Base-by-base conservation (phyloP, 164 flowering plant genomes). In the Hamamelis virginiana region DNA sequence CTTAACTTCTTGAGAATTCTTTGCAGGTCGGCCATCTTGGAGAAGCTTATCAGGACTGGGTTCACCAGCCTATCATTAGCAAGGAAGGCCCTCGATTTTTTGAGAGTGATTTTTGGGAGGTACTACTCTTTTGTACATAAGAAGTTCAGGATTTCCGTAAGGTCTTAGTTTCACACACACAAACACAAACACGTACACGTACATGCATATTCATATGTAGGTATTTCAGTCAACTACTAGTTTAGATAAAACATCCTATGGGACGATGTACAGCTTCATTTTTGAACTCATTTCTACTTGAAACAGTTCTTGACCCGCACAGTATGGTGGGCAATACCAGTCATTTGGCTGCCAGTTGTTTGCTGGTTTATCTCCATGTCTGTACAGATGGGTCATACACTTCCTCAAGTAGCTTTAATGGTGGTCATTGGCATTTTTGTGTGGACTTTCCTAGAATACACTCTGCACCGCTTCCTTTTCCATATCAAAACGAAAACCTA, bases 1-100 rank as follows among this genome's bases (percentile, higher is more conserved):
- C 9, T 46, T 53, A 47, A 62, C 13, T 23, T 58, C n/a, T 53
- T 56, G 27, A 23, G 50, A 68, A n/a, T 59, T 28, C 50, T 69
- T 73, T 26, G 48, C 77, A 95, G 99, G 99, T 95, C 74, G 99
- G 99, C 59, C 91, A 95, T 82, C 97, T 95, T 75, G 99, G 98
- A 72, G 96, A 89, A 78, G 78, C 71, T 59, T 95, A 95, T 69
- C 85, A 95, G 68, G 94, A 95, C 59, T 95, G 99, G 99, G 90
- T 91, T 82, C 97, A 95, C 79, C 94, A 91, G 72, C 97, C 99
- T 67, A 92, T 95, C 67, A 90, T 87, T 21, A 70, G 82, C 84
- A 86, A 79, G 79, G 96, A 89, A 81, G 89, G 97, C 43, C 99
- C 99, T 65, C 86, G 97, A 1, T 92, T 91, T 71, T 95, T 95